A percentile compares a stretch with the other conserved stretches of the same genome.
These are phyloP conservation scores for Globisporangium alternatum DNA, from an alignment of 352 stramenopile species.

Conservation along the genomic window DNA sequence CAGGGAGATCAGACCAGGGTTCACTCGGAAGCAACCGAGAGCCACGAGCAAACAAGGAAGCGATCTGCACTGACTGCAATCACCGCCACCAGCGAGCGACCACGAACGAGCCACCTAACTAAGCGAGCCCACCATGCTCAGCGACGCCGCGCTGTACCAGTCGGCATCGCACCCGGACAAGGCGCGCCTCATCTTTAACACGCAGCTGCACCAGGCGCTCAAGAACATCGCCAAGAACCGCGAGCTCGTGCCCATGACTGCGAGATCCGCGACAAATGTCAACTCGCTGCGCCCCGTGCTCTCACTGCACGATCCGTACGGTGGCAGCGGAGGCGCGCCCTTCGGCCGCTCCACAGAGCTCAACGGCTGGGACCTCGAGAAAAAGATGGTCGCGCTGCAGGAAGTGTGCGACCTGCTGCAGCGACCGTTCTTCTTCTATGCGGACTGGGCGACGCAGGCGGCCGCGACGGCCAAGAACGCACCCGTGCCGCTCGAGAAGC, in stretches of 20 bases:
- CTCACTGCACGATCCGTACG: conserved; percentile 30
- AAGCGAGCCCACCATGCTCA: conserved; percentile 21
- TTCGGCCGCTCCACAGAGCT: conserved; percentile 41
- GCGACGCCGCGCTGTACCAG: conserved; percentile 46
- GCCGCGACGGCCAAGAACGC: conserved; percentile 19
- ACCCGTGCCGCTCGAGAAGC: conserved; percentile 37
- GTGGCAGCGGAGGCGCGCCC: conserved; percentile 12
- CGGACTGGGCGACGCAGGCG: conserved; percentile 47
- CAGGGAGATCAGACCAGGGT: no score
- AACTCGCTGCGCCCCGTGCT: conserved; percentile 33
- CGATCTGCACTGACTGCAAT: no score
- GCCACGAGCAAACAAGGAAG: no score
- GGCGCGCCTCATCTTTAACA: conserved; percentile 65
- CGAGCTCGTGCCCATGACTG: conserved; percentile 34
- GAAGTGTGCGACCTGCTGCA: conserved; percentile 65
- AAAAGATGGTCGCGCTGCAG: conserved; percentile 64
- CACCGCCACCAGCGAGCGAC: no score
- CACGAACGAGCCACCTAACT: no score
- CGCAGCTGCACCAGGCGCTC: conserved; percentile 71
- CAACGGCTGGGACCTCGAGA: conserved; percentile 78
- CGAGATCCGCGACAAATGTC: conserved; percentile 16
- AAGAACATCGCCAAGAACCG: conserved; percentile 61
- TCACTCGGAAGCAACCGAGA: no score
- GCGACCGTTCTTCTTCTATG: conserved; percentile 73
- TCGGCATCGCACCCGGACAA: conserved; percentile 45